Evolutionary conservation across 192 early-diverging fungal genomes (phyloP), one percentile per base, ranked within the genome.

Genomic region (Linnemannia zychae): DNA sequence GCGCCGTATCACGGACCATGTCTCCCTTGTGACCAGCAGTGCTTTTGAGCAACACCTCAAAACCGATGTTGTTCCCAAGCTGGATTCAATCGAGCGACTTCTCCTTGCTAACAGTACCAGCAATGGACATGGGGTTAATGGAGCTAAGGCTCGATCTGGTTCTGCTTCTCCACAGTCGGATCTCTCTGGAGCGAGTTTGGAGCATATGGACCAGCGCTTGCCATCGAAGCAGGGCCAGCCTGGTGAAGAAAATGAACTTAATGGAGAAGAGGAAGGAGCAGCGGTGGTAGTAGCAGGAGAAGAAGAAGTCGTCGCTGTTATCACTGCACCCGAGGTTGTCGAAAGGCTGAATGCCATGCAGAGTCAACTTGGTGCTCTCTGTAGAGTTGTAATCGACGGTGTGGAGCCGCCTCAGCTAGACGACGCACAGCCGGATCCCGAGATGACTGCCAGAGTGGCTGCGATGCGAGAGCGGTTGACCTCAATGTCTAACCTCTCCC

Each of bases 341-440:
- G 79, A 81, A 7, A 81, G 65, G 46, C 73, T 81, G 33, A 38
- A 12, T 4, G 46, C 38, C 22, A 80, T 80, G 34, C 72, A 80
- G 49, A 20, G 28, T 46, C 73, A 75, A 20, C 66, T 81, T 9
- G 52, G 36, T 4, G 72, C 73, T 11, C 36, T 81, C 17, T 81
- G 44, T 33, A 81, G 60, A 48, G 79, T 81, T 7, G 79, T 81
- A 3, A 71, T 81, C 47, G 73, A 81, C 24, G 79, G 79, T 16
- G 17, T 67, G 20, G 20, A 70, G 7, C 67, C 79, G 7, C 67
- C 79, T n/a, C n/a, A 24, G 5, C 6, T 49, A 9, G 28, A 20
- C 16, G n/a, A 36, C 18, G 34, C 20, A 1, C 28, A 52, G 0
- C 6, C 9, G 24, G 65, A 44, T 38, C 60, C 53, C 12, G 28